A percentile compares a stretch with the other conserved stretches of the same genome.
These are phyloP conservation scores for Prunus mira DNA, from an alignment of 306 rosid species.

Conservation along the genomic window DNA sequence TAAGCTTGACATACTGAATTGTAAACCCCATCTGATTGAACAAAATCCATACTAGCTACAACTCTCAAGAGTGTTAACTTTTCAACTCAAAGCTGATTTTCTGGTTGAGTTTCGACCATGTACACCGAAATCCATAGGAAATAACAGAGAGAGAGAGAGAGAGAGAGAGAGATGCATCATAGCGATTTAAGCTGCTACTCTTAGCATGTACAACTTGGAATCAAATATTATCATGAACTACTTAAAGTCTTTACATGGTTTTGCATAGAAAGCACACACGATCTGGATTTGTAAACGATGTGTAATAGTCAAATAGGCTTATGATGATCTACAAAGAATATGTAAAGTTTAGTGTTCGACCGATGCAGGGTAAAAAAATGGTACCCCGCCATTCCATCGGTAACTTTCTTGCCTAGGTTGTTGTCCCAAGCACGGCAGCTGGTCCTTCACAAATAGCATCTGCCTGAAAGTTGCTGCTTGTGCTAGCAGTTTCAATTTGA, in stretches of 20 bases:
- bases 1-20: too few relatives aligned
- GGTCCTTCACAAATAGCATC: slow-evolving; percentile 2
- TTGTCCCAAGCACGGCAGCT: slow-evolving; percentile 26
- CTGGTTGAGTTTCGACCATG: too few relatives aligned
- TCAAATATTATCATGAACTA: not conserved
- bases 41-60: too few relatives aligned
- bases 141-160: not conserved
- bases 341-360: slow-evolving; percentile 3
- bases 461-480: not conserved
- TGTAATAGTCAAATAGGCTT: slow-evolving; percentile 9
- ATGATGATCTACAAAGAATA: slow-evolving; percentile 15
- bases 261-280: slow-evolving; percentile 18
- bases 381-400: slow-evolving; percentile 15
- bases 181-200: not conserved
- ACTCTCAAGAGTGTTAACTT: too few relatives aligned
- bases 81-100: too few relatives aligned
- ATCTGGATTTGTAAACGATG: not conserved
- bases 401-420: slow-evolving; percentile 21
- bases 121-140: not conserved
- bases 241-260: slow-evolving; percentile 2
- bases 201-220: not conserved
- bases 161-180: not conserved
- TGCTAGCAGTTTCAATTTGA: not conserved
- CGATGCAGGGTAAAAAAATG: slow-evolving; percentile 34
- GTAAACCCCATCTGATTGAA: too few relatives aligned